These are phyloP conservation scores for Podaxis sp. DNA, from an alignment of 768 basidiomycete species.

Conservation along the genomic window DNA sequence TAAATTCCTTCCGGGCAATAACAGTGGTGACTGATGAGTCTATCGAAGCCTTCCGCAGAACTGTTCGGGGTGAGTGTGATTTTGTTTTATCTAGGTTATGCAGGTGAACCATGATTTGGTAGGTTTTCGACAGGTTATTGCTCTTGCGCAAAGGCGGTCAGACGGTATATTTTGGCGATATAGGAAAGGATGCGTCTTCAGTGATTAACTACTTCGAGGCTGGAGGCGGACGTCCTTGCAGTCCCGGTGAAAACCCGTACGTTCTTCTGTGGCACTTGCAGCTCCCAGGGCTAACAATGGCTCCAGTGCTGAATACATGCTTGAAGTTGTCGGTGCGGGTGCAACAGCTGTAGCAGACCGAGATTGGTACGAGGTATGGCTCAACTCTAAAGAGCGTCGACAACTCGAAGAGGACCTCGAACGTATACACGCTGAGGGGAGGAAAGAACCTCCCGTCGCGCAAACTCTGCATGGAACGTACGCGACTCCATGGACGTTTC, in stretches of 20 bases:
- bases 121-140: slow-evolving; percentile 76
- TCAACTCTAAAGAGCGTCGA: slow-evolving; percentile 36
- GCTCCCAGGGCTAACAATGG: slow-evolving; percentile 25
- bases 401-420: slow-evolving; percentile 39
- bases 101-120: neutral
- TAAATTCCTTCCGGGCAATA: neutral
- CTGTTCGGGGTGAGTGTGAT: slow-evolving; percentile 58
- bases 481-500: slow-evolving; percentile 54
- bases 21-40: slow-evolving; percentile 1
- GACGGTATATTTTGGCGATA: slow-evolving; percentile 72
- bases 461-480: slow-evolving; percentile 42
- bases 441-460: slow-evolving; percentile 36
- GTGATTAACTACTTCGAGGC: slow-evolving; percentile 77
- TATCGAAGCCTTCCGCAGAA: slow-evolving; percentile 69
- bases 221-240: slow-evolving; percentile 66
- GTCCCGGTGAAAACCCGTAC: slow-evolving; percentile 72
- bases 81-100: neutral
- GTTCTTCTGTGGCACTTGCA: slow-evolving; percentile 14
- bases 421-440: slow-evolving; percentile 52
- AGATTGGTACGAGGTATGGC: slow-evolving; percentile 60
- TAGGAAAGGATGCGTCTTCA: slow-evolving; percentile 59
- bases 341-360: slow-evolving; percentile 50
- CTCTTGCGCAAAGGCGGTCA: slow-evolving; percentile 78
- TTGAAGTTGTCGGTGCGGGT: slow-evolving; percentile 75
- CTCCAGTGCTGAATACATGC: slow-evolving; percentile 57